Evolutionary conservation across 495 filamentous ascomycete species (phyloP).

Genomic region (Talaromyces ruber): DNA sequence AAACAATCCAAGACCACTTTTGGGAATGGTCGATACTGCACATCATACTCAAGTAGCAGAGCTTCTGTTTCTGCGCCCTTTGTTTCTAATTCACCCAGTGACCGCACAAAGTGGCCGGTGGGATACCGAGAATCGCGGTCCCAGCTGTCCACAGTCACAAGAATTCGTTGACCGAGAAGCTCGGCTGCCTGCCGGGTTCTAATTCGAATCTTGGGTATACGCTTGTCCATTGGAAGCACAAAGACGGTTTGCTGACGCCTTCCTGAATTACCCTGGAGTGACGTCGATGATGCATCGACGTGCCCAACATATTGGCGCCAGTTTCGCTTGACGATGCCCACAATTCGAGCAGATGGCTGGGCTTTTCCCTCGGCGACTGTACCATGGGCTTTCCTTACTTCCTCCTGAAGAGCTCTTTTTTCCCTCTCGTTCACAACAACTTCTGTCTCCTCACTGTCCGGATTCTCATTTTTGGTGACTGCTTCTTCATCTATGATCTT

Average conservation of each 20-base stretch:
- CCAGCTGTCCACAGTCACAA: slow-evolving; percentile 96
- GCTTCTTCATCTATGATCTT: slow-evolving; percentile 94
- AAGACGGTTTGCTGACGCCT: slow-evolving; percentile 87
- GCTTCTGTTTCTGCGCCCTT: slow-evolving; percentile 97
- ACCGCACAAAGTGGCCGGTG: slow-evolving; percentile 86
- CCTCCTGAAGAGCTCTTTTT: slow-evolving; percentile 75
- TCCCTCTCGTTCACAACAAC: slow-evolving; percentile 78
- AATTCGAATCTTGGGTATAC: slow-evolving; percentile 89
- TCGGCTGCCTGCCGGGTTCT: slow-evolving; percentile 84
- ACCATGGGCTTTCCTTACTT: slow-evolving; percentile 81
- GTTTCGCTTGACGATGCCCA: slow-evolving; percentile 87
- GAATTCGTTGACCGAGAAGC: slow-evolving; percentile 79
- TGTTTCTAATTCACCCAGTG: slow-evolving; percentile 84
- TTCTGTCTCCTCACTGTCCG: slow-evolving; percentile 68
- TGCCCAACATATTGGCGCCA: slow-evolving; percentile 98
- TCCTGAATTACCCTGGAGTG: slow-evolving; percentile 58
- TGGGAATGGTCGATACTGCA: slow-evolving; percentile 95
- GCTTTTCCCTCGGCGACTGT: slow-evolving; percentile 66
- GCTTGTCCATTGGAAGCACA: slow-evolving; percentile 93
- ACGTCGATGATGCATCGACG: slow-evolving; percentile 77
- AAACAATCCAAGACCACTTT: slow-evolving; percentile 91
- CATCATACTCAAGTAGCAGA: slow-evolving; percentile 86
- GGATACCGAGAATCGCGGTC: slow-evolving; percentile 88
- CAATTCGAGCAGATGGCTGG: slow-evolving; percentile 87
- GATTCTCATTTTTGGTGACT: slow-evolving; percentile 86